Evolutionary conservation across 139 green algal genomes (phyloP).

Genomic region (Marvania coccoides): DNA sequence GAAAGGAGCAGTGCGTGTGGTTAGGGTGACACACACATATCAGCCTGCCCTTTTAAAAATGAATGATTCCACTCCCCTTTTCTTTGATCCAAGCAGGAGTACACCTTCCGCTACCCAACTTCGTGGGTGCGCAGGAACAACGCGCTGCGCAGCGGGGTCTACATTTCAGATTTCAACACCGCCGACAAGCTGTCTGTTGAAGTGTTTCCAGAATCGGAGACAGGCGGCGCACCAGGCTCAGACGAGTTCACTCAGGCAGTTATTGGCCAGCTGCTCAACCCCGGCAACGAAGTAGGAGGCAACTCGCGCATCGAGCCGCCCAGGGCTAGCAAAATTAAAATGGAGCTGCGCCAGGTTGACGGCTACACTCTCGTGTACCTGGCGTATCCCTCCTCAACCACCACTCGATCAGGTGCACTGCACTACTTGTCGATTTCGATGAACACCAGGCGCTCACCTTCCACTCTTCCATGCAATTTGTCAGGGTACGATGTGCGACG

Average conservation of each 20-base stretch:
- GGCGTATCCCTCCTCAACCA: constrained; percentile 51
- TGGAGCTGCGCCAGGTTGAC: background rate
- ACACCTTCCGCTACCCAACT: constrained; percentile 38
- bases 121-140: constrained; percentile 51
- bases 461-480: too few relatives aligned
- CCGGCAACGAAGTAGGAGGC: background rate
- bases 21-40: too few relatives aligned
- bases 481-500: constrained; percentile 58
- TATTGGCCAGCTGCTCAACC: background rate
- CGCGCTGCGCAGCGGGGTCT: constrained; percentile 29
- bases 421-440: too few relatives aligned
- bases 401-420: too few relatives aligned
- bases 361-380: constrained; percentile 48
- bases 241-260: background rate
- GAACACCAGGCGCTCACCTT: too few relatives aligned
- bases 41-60: too few relatives aligned
- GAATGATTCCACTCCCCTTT: too few relatives aligned
- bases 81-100: constrained; percentile 30
- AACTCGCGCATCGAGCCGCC: background rate
- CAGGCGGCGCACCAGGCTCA: too few relatives aligned
- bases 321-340: background rate
- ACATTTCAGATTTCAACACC: constrained; percentile 57
- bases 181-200: constrained; percentile 57
- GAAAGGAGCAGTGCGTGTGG: too few relatives aligned
- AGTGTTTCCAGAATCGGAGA: constrained; percentile 24